These are phyloP conservation scores for Coemansia reversa DNA, from an alignment of 192 early-diverging fungal genomes.

Conservation along the genomic window DNA sequence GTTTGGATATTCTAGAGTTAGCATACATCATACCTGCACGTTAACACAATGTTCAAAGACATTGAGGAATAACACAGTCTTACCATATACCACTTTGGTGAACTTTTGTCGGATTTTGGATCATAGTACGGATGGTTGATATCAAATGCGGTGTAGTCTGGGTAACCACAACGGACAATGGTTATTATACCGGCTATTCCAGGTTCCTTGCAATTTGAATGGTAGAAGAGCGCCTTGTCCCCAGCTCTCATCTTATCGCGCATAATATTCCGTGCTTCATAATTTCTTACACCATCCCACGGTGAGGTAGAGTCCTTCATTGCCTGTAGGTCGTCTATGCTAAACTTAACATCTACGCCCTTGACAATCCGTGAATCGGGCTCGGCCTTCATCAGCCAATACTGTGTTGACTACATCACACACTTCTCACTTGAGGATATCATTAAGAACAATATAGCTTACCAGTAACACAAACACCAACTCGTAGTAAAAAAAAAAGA, in stretches of 20 bases:
- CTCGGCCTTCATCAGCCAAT: conserved; percentile 85
- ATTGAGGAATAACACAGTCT: not conserved
- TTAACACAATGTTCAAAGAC: not conserved
- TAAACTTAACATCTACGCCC: conserved; percentile 66
- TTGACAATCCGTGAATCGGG: conserved; percentile 69
- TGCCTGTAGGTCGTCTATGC: conserved; percentile 65
- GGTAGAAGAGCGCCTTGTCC: conserved; percentile 77
- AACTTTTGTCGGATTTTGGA: conserved; percentile 61
- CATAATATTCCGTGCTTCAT: conserved; percentile 81
- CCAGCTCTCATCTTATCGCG: conserved; percentile 71
- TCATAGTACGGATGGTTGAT: conserved; percentile 74
- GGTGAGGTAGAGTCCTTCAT: conserved; percentile 54
- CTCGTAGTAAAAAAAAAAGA: too few species aligned
- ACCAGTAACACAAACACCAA: too few species aligned
- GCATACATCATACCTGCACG: not conserved
- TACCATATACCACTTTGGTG: conserved; percentile 84
- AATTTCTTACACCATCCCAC: conserved; percentile 86
- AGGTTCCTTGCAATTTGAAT: conserved; percentile 80
- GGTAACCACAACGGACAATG: conserved; percentile 66
- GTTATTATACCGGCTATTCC: conserved; percentile 74
- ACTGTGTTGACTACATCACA: conserved; percentile 21
- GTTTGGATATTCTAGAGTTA: not conserved
- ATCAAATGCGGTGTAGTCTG: conserved; percentile 78
- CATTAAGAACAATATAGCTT: not conserved
- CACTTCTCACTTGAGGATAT: conserved; percentile 1